Conservation (phyloP, 306 rosid species). For the Lotus japonicus region DNA sequence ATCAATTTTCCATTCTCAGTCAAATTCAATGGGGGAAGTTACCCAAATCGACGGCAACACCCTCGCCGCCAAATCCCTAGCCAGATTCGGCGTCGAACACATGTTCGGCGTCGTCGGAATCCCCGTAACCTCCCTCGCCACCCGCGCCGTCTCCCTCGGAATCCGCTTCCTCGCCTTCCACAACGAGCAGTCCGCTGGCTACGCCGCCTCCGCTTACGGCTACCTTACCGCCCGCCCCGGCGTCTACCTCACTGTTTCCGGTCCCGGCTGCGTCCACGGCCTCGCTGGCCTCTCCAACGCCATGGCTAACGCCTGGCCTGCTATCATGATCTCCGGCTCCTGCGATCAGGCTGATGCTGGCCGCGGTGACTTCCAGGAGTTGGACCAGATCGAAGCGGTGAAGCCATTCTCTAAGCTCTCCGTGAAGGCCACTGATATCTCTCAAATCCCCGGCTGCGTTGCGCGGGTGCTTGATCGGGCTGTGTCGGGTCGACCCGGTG, state of each 20-base stretch:
- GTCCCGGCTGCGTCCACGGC: slow-evolving; percentile 97
- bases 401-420: slow-evolving; percentile 75
- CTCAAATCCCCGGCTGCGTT: slow-evolving; percentile 57
- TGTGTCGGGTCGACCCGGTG: slow-evolving; percentile 67
- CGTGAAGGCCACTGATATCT: slow-evolving; percentile 43
- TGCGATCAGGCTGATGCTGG: slow-evolving; percentile 72
- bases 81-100: slow-evolving; percentile 52
- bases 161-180: slow-evolving; percentile 82
- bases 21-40: neutral
- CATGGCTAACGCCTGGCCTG: slow-evolving; percentile 76
- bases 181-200: slow-evolving; percentile 95
- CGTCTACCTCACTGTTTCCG: slow-evolving; percentile 85
- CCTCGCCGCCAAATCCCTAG: slow-evolving; percentile 63
- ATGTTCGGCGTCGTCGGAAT: slow-evolving; percentile 99
- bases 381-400: slow-evolving; percentile 72
- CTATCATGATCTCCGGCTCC: slow-evolving; percentile 87
- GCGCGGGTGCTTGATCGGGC: slow-evolving; percentile 49
- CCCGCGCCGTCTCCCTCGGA: slow-evolving; percentile 74
- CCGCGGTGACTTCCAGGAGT: slow-evolving; percentile 97
- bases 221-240: slow-evolving; percentile 76
- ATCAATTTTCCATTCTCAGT: neutral
- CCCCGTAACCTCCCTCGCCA: slow-evolving; percentile 89
- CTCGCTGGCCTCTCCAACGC: slow-evolving; percentile 91
- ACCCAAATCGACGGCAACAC: slow-evolving; percentile 54
- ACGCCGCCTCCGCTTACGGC: slow-evolving; percentile 97